These are phyloP conservation scores for Colletotrichum sansevieriae DNA, from an alignment of 2,329 filamentous ascomycete genomes.

Conservation along the genomic window DNA sequence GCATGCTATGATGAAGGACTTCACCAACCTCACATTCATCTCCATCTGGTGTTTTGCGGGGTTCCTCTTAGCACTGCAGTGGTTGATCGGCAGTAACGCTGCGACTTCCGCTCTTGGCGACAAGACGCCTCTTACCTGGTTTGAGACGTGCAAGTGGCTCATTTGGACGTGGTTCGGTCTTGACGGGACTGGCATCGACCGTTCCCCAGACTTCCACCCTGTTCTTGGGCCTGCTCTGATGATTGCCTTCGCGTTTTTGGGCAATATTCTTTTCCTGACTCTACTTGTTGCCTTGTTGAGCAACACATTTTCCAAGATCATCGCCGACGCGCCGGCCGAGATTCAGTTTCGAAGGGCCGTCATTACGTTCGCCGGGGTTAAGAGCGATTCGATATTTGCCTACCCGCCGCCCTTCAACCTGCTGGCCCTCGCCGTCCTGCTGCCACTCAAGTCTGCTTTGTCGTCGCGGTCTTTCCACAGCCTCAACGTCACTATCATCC, in stretches of 20 bases:
- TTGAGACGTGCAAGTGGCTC: slow-evolving; percentile 80
- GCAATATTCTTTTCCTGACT: slow-evolving; percentile 80
- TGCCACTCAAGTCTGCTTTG: slow-evolving; percentile 74
- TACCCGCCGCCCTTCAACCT: slow-evolving; percentile 80
- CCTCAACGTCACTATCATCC: slow-evolving; percentile 75
- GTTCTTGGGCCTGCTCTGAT: slow-evolving; percentile 77
- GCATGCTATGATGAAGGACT: slow-evolving; percentile 81
- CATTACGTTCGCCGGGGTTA: slow-evolving; percentile 80
- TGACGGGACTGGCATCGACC: slow-evolving; percentile 69
- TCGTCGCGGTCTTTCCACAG: slow-evolving; percentile 77
- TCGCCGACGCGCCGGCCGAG: slow-evolving; percentile 76
- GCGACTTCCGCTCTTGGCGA: slow-evolving; percentile 43
- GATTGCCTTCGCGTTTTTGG: slow-evolving; percentile 79
- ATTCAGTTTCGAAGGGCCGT: slow-evolving; percentile 80
- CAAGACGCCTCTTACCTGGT: slow-evolving; percentile 46
- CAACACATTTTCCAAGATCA: slow-evolving; percentile 79
- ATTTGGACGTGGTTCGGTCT: slow-evolving; percentile 85
- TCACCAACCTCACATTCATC: slow-evolving; percentile 72
- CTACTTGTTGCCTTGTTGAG: slow-evolving; percentile 80
- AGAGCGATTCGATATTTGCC: slow-evolving; percentile 77
- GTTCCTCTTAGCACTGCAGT: slow-evolving; percentile 77
- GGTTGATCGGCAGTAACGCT: slow-evolving; percentile 62
- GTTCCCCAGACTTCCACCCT: slow-evolving; percentile 71
- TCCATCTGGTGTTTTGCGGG: slow-evolving; percentile 74
- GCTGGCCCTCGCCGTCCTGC: slow-evolving; percentile 72